Base-by-base conservation (phyloP, 139 green algal species). In the Micractinium sp. region DNA sequence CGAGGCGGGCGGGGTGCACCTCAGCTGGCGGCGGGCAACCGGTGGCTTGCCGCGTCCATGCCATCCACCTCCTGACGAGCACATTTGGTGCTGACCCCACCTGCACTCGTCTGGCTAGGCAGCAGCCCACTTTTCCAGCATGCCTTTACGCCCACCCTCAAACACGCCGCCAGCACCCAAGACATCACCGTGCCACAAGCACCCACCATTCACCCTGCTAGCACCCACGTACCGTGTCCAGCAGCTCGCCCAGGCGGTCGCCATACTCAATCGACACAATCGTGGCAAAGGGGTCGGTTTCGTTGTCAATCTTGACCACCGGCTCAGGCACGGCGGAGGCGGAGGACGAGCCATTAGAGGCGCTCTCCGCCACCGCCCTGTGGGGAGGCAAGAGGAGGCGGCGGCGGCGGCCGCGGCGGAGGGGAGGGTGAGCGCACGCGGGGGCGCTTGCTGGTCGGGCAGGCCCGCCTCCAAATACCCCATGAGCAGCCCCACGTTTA, bases 271-370 rank as follows among this genome's bases (percentile, higher is more conserved):
- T 93, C 7, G 93, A 95, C 22, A 99, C 95, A 23, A 98, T 81
- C 2, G 97, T 98, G 14, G 96, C 96, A 80, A 98, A 98, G 2
- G 96, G 77, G 81, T 99, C 97, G n/a, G 66, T 85, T 53, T 96
- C 79, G 92, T 99, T 99, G 91, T 99, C 96, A 87, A 99, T 99
- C 90, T 97, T 98, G 0, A 99, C 95, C 15, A 93, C 86, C 23
- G 85, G 61, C 78, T 88, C 83, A 15, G 83, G 83, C 83, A 87
- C 67, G 29, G 71, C 22, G 33, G 56, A 5, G 18, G 63, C 60
- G 33, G 81, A 74, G 15, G 61, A 19, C 61, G 82, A 29, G 82
- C 82, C 38, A 38, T 61, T 61, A 35, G 23, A 35, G 23, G 82
- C 69, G 63, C 23, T 31, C 61, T 60, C 82, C 0, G 61, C 61